phyloP scores from a whole-genome alignment of 1,284 basidiomycete genomes.

The Heimioporus punctisporus region DNA sequence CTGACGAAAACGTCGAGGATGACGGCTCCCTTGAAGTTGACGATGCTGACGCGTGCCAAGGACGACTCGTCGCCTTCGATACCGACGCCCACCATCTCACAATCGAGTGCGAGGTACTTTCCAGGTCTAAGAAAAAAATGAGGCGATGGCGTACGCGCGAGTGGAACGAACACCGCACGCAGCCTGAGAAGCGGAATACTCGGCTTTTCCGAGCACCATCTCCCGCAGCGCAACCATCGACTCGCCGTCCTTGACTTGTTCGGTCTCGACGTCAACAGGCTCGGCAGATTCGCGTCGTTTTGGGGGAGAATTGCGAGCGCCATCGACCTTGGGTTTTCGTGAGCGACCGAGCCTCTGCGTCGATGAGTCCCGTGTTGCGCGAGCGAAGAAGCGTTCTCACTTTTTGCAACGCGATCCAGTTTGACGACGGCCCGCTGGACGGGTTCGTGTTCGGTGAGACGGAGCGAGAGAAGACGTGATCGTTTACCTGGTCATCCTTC shows the following conservation, averaged over 20 bases:
- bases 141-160: not conserved
- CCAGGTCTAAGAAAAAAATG: constrained; percentile 54
- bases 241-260: constrained; percentile 45
- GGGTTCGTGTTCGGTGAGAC: constrained; percentile 1
- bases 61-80: constrained; percentile 79
- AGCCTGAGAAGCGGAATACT: constrained; percentile 43
- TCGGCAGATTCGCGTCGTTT: not conserved
- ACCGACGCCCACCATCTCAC: constrained; percentile 98
- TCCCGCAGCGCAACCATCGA: constrained; percentile 45
- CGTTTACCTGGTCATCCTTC: constrained; percentile 18
- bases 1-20: constrained; percentile 88
- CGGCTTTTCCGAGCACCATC: constrained; percentile 53
- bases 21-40: constrained; percentile 88
- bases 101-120: constrained; percentile 87
- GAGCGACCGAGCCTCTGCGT: constrained; percentile 12
- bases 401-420: constrained; percentile 53
- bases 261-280: constrained; percentile 24
- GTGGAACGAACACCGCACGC: constrained; percentile 39
- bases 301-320: not conserved
- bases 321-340: constrained; percentile 36
- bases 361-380: not conserved
- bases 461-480: not conserved
- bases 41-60: constrained; percentile 89
- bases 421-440: constrained; percentile 41
- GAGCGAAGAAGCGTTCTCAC: no score